Conservation (phyloP, 257 asterid genomes). For the Gentiana dahurica region DNA sequence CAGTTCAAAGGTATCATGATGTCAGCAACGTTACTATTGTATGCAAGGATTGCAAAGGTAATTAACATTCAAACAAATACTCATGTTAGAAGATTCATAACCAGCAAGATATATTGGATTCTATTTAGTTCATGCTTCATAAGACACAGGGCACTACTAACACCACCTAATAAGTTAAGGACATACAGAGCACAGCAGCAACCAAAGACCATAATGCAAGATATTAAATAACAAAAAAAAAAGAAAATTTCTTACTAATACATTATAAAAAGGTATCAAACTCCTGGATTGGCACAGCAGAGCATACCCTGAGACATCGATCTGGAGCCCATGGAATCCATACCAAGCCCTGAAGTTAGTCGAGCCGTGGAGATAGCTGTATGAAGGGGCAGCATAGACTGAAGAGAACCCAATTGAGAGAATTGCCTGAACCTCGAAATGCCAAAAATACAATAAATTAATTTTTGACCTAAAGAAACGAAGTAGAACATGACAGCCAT, state of each 20-base stretch:
- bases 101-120: too few relatives aligned
- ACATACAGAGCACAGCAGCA: too few relatives aligned
- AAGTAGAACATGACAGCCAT: too few relatives aligned
- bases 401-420: slow-evolving; percentile 51
- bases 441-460: neutral
- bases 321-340: slow-evolving; percentile 66
- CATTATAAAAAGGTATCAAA: slow-evolving; percentile 57
- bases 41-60: too few relatives aligned
- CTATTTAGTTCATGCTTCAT: too few relatives aligned
- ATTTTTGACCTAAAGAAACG: neutral
- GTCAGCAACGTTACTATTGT: too few relatives aligned
- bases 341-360: slow-evolving; percentile 73
- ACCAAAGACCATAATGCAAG: too few relatives aligned
- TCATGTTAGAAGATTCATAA: too few relatives aligned
- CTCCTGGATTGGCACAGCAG: slow-evolving; percentile 96
- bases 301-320: slow-evolving; percentile 99
- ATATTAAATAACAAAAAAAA: neutral
- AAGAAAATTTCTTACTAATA: slow-evolving; percentile 42
- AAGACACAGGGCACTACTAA: too few relatives aligned
- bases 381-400: slow-evolving; percentile 70
- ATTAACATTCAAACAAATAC: too few relatives aligned
- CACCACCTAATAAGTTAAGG: too few relatives aligned
- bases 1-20: too few relatives aligned
- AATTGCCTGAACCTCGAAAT: slow-evolving; percentile 25
- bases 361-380: slow-evolving; percentile 75